A percentile compares a stretch with the other conserved stretches of the same genome.
phyloP scores from a whole-genome alignment of 202 grass and related monocot genomes.

The Elaeis oleifera region DNA sequence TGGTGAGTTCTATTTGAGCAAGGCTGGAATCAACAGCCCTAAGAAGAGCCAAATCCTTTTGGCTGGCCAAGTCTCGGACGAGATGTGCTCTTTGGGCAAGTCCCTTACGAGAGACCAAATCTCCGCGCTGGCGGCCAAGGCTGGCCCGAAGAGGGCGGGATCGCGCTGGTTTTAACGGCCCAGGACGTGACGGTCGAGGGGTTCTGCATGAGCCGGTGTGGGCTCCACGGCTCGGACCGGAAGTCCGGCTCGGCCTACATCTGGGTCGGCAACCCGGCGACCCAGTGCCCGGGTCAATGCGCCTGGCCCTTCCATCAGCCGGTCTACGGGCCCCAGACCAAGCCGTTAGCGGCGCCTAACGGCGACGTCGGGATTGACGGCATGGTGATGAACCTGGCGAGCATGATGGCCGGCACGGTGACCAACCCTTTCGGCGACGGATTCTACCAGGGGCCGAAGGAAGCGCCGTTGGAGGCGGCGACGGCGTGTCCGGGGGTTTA shows the following conservation, averaged over 20 bases:
- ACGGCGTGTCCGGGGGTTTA: slow-evolving; percentile 69
- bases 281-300: slow-evolving; percentile 55
- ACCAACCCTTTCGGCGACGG: slow-evolving; percentile 72
- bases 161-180: slow-evolving; percentile 64
- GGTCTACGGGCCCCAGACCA: slow-evolving; percentile 41
- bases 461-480: slow-evolving; percentile 52
- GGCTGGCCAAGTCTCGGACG: slow-evolving; percentile 42
- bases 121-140: slow-evolving; percentile 32
- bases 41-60: slow-evolving; percentile 29
- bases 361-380: slow-evolving; percentile 59
- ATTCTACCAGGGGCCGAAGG: slow-evolving; percentile 68
- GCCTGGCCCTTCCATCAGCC: slow-evolving; percentile 79
- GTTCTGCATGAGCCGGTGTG: slow-evolving; percentile 80
- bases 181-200: slow-evolving; percentile 60
- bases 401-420: slow-evolving; percentile 56
- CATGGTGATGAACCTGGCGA: slow-evolving; percentile 49
- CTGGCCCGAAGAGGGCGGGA: slow-evolving; percentile 36
- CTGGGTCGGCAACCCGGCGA: slow-evolving; percentile 56
- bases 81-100: slow-evolving; percentile 54
- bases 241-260: slow-evolving; percentile 27
- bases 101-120: slow-evolving; percentile 49
- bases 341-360: slow-evolving; percentile 38
- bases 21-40: slow-evolving; percentile 8
- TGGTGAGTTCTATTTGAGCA: slow-evolving; percentile 31
- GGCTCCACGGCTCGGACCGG: slow-evolving; percentile 33